These are phyloP conservation scores for Thalia dealbata DNA, from an alignment of 176 grass and related monocot genomes.

Conservation along the genomic window DNA sequence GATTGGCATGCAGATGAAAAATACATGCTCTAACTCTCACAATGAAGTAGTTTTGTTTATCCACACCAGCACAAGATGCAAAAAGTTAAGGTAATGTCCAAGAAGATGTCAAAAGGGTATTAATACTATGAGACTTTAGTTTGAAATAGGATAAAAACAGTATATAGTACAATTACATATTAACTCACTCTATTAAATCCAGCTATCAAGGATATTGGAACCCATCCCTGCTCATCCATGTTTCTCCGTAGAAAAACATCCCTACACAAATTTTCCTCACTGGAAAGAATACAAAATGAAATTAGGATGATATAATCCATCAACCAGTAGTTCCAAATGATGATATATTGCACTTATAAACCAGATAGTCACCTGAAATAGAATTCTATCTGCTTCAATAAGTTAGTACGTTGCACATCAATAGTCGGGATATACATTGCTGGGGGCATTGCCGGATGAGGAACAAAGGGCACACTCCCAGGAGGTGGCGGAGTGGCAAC, in stretches of 20 bases:
- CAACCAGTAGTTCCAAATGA: background rate
- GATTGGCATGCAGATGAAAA: background rate
- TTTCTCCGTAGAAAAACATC: conserved; percentile 58
- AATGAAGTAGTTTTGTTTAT: background rate
- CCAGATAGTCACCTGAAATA: conserved; percentile 69
- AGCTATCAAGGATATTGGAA: conserved; percentile 68
- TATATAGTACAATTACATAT: background rate
- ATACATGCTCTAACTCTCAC: background rate
- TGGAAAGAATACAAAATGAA: conserved; percentile 27
- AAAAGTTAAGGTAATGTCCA: background rate
- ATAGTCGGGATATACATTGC: conserved; percentile 31
- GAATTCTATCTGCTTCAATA: conserved; percentile 73
- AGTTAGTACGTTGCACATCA: conserved; percentile 27
- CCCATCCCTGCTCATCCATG: conserved; percentile 93
- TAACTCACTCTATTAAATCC: conserved; percentile 53
- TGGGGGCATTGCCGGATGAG: conserved; percentile 36
- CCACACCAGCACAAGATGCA: background rate
- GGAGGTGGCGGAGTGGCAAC: conserved; percentile 20
- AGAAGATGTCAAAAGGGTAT: background rate
- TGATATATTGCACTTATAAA: background rate
- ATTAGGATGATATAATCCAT: conserved; percentile 8
- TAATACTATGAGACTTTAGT: background rate
- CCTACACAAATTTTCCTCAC: conserved; percentile 78
- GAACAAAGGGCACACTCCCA: conserved; percentile 39
- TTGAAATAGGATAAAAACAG: background rate